Conservation (phyloP, 257 asterid species). For the Gentiana dahurica region DNA sequence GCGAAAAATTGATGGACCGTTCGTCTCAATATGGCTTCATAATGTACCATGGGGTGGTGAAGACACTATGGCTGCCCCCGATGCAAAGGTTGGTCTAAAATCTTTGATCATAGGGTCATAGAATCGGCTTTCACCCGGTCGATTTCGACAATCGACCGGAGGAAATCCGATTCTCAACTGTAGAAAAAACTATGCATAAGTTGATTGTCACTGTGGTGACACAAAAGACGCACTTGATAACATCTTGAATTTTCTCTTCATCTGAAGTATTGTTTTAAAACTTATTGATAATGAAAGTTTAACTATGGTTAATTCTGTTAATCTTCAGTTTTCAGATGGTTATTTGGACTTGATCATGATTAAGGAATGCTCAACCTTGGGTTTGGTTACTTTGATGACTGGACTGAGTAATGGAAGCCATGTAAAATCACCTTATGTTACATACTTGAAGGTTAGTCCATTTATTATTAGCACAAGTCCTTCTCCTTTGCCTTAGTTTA, state of each 20-base stretch:
- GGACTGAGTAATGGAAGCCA: slow-evolving; percentile 62
- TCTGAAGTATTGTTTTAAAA: not conserved
- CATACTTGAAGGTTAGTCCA: slow-evolving; percentile 63
- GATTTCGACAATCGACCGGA: no score
- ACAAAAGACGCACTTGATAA: no score
- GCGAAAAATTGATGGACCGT: slow-evolving; percentile 85
- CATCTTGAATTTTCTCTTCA: no score
- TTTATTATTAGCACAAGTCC: slow-evolving; percentile 4
- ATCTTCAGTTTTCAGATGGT: slow-evolving; percentile 91
- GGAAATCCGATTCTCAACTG: no score
- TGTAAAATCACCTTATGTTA: slow-evolving; percentile 61
- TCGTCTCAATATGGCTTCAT: slow-evolving; percentile 92
- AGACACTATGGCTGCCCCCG: slow-evolving; percentile 87
- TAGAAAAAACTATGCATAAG: no score
- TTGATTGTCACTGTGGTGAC: no score
- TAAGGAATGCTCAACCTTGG: slow-evolving; percentile 54
- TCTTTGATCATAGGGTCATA: no score
- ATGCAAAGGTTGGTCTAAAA: slow-evolving; percentile 61
- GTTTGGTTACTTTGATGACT: slow-evolving; percentile 54
- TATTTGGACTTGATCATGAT: slow-evolving; percentile 83
- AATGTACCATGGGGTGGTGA: slow-evolving; percentile 97
- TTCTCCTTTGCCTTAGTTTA: not conserved
- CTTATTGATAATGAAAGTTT: not conserved
- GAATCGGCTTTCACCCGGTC: no score
- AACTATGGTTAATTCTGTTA: not conserved